Conservation (phyloP, 2,329 filamentous ascomycete species). For the Thelonectria discophora region DNA sequence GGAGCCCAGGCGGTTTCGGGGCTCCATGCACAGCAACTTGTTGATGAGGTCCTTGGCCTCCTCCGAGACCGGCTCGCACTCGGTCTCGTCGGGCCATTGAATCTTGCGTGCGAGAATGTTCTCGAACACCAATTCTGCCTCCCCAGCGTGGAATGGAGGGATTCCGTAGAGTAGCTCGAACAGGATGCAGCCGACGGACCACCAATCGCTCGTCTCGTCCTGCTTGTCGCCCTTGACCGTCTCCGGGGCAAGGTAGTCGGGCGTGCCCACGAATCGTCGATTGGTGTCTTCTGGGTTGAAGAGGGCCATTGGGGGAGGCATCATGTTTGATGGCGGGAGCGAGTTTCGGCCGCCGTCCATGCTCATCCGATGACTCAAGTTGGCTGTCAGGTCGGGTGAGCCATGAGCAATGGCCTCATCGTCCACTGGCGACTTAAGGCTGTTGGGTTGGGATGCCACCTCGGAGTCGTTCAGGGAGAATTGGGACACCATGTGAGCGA, state of each 20-base stretch:
- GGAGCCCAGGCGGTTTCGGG: conserved; percentile 81
- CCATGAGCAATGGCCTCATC: conserved; percentile 78
- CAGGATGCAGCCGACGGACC: conserved; percentile 98
- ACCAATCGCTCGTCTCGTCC: conserved; percentile 99
- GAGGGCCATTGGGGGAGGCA: conserved; percentile 91
- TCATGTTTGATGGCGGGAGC: conserved; percentile 68
- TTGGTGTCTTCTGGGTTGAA: conserved; percentile 96
- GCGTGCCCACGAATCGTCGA: conserved; percentile 93
- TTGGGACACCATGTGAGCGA: conserved; percentile 82
- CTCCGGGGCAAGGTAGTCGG: conserved; percentile 95
- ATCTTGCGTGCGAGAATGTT: conserved; percentile 93
- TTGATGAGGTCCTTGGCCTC: conserved; percentile 97
- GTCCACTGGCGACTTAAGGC: conserved; percentile 70
- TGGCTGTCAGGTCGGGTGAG: conserved; percentile 78
- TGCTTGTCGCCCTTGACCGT: conserved; percentile 95
- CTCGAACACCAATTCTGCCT: conserved; percentile 93
- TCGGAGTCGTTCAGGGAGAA: conserved; percentile 76
- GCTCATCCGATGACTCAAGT: conserved; percentile 41
- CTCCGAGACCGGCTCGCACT: conserved; percentile 76
- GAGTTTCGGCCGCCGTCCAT: conserved; percentile 48
- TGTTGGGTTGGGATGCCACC: conserved; percentile 52
- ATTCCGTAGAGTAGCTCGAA: conserved; percentile 96
- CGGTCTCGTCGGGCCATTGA: conserved; percentile 87
- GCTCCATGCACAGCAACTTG: conserved; percentile 85
- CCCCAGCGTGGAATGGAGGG: conserved; percentile 90